These are phyloP conservation scores for Neotropicomus parvogracilis DNA, from an alignment of 1,284 basidiomycete species.

Conservation along the genomic window DNA sequence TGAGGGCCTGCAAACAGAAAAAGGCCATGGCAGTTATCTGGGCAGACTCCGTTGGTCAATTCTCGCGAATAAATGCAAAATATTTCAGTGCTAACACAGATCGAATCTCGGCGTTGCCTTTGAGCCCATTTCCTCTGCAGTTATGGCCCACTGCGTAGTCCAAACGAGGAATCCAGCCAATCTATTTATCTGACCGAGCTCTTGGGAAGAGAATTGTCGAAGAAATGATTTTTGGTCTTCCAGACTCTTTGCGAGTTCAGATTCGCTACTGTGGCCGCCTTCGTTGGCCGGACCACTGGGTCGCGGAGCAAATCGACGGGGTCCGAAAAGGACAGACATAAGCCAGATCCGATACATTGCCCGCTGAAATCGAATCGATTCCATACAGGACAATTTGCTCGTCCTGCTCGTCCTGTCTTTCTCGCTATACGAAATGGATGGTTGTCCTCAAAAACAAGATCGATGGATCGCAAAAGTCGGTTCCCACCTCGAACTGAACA, in stretches of 20 bases:
- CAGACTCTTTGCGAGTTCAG: background rate
- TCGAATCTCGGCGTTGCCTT: no score
- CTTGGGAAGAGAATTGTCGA: conserved; percentile 3
- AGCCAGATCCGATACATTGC: conserved; percentile 34
- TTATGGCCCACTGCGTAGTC: background rate
- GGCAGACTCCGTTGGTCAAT: background rate
- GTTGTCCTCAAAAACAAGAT: background rate
- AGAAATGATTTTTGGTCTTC: conserved; percentile 4
- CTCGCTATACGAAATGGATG: conserved; percentile 18
- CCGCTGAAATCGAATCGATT: conserved; percentile 32
- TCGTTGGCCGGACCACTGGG: background rate
- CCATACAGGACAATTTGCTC: conserved; percentile 27
- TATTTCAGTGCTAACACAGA: background rate
- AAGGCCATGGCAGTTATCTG: conserved; percentile 3
- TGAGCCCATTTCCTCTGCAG: background rate
- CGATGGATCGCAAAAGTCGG: background rate
- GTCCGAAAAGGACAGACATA: conserved; percentile 15
- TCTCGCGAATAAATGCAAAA: background rate
- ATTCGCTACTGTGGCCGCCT: background rate
- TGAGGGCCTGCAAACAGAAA: conserved; percentile 14
- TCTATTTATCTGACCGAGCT: conserved; percentile 4
- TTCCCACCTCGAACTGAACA: conserved; percentile 32
- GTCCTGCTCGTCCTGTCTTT: conserved; percentile 28
- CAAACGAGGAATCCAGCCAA: background rate
- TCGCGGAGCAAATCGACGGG: background rate